Conservation (phyloP, 108 stramenopile species). For the Nannochloropsis gaditana region DNA sequence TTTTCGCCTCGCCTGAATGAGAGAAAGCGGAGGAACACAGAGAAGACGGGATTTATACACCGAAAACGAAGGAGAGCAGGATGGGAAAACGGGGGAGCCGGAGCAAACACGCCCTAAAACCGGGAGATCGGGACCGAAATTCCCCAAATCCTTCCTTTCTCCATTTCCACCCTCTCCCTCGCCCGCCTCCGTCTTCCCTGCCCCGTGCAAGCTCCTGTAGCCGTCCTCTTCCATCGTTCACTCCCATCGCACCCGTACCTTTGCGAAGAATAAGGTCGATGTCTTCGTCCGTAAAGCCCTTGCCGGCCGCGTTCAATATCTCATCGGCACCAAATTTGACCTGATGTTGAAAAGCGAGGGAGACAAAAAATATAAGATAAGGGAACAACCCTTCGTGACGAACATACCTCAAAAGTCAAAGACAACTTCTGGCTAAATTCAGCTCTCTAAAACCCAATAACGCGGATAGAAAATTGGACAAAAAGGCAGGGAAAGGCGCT, state of each 20-base stretch:
- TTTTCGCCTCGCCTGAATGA: slow-evolving; percentile 35
- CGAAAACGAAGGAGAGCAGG: neutral
- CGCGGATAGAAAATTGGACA: neutral
- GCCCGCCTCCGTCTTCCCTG: neutral
- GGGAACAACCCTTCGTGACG: neutral
- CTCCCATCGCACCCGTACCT: slow-evolving; percentile 74
- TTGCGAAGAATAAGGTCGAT: slow-evolving; percentile 85
- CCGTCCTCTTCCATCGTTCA: slow-evolving; percentile 61
- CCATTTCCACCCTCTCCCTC: neutral
- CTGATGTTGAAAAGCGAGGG: slow-evolving; percentile 24
- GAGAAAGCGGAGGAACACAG: neutral
- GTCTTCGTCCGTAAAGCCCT: slow-evolving; percentile 87
- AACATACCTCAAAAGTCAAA: neutral
- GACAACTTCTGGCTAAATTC: neutral
- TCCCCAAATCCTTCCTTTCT: too few relatives aligned
- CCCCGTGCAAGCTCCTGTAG: neutral
- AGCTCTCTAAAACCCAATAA: neutral
- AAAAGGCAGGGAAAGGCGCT: slow-evolving; percentile 56
- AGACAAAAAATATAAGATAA: neutral
- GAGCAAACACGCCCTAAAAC: neutral
- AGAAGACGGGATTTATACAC: neutral
- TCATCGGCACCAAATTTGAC: slow-evolving; percentile 93
- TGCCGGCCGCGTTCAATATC: slow-evolving; percentile 59
- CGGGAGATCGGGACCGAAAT: neutral
- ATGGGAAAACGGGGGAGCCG: neutral